These are phyloP conservation scores for Aspergillus indologenus DNA, from an alignment of 495 filamentous ascomycete genomes.

Conservation along the genomic window DNA sequence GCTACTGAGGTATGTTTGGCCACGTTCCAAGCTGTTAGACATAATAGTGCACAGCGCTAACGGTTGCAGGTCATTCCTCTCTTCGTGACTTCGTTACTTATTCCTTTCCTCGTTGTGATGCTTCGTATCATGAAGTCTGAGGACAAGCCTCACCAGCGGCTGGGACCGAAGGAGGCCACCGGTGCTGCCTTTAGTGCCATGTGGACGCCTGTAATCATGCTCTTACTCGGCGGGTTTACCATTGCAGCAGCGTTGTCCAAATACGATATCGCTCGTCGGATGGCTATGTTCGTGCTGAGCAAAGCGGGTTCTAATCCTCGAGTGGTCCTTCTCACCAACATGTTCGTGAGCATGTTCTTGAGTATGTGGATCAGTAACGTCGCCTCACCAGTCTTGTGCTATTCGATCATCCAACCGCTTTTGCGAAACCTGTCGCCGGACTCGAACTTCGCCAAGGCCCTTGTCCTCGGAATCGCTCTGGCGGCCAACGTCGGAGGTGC, in stretches of 20 bases:
- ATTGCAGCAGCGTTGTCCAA: conserved; percentile 94
- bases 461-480: conserved; percentile 94
- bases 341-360: conserved; percentile 96
- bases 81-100: conserved; percentile 91
- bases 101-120: conserved; percentile 89
- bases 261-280: conserved; percentile 93
- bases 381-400: conserved; percentile 96
- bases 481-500: conserved; percentile 95
- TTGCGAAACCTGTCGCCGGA: conserved; percentile 87
- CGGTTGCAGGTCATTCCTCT: conserved; percentile 77
- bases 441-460: conserved; percentile 87
- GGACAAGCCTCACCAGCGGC: conserved; percentile 61
- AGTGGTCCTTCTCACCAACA: conserved; percentile 87
- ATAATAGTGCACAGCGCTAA: conserved; percentile 20
- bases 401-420: conserved; percentile 94
- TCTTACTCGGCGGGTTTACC: conserved; percentile 93
- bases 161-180: conserved; percentile 72
- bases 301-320: conserved; percentile 89
- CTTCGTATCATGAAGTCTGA: conserved; percentile 80
- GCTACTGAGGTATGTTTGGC: conserved; percentile 77
- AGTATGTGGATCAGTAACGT: conserved; percentile 99
- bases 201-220: conserved; percentile 99
- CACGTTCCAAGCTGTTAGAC: background rate
- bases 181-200: conserved; percentile 85
- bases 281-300: conserved; percentile 95